Evolutionary conservation across 805 yeast genomes (phyloP), one percentile per base, ranked within the genome.

Genomic region (Saccharomycopsis sp.): DNA sequence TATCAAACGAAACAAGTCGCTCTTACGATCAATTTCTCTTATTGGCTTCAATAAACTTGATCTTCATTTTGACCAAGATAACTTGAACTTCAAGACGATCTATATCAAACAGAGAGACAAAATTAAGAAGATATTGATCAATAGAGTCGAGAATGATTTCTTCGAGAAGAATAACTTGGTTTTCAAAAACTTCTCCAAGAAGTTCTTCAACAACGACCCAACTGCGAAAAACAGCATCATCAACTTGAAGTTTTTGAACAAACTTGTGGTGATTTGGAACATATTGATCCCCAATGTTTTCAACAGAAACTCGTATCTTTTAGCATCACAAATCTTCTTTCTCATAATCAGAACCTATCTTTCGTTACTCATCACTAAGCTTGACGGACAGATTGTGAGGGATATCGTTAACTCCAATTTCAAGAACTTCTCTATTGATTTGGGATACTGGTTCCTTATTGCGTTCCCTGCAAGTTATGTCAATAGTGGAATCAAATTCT

Each of bases 381-480:
- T 92, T 55, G 98, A 92, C 70, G 97, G 97, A 66, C 93, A 88
- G 69, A 87, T 92, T 55, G 97, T 91, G 52, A 86, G 88, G 69
- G 93, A 91, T 70, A 81, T 92, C 67, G 89, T 92, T 64, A 85
- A 90, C 17, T 90, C 91, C 17, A 83, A 86, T 63, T 89, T 91
- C 19, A 79, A 75, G 64, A 85, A 85, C 56, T 92, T 92, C 65
- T 70, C 84, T 47, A 76, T 88, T 60, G 97, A 92, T 69, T 75
- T 92, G 70, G 79, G 83, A 8, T 87, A 87, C 70, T 92, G 97
- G 97, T 82, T 92, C 59, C 72, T 88, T 60, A 84, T 92, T 68
- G 97, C 97, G 0, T 83, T 92, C 62, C 98, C 98, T 1, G 96
- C 97, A 0, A 85, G 94, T 2, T 92, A 89, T 70, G 87, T 97